Conservation (phyloP, 1,284 basidiomycete species). For the Ceratobasidium papillatum region DNA sequence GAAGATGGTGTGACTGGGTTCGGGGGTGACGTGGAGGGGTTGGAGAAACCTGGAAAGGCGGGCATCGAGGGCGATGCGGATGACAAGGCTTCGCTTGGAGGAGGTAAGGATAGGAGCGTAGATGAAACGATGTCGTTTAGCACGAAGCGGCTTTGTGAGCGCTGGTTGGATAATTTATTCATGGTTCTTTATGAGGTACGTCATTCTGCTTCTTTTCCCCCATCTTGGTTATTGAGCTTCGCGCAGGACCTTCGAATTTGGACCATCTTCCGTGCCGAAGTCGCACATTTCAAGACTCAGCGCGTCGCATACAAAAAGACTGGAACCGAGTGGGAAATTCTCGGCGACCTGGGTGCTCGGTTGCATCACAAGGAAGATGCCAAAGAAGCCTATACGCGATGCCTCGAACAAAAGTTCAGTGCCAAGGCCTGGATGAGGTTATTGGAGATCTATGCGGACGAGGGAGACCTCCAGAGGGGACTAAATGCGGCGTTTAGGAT, state of each 20-base stretch:
- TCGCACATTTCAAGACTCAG: slow-evolving; percentile 98
- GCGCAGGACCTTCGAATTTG: slow-evolving; percentile 94
- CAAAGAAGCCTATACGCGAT: slow-evolving; percentile 95
- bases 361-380: slow-evolving; percentile 97
- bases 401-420: slow-evolving; percentile 88
- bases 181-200: slow-evolving; percentile 96
- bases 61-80: slow-evolving; percentile 55
- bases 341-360: slow-evolving; percentile 91
- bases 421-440: slow-evolving; percentile 92
- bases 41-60: slow-evolving; percentile 72
- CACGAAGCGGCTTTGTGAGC: slow-evolving; percentile 95
- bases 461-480: slow-evolving; percentile 89
- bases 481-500: slow-evolving; percentile 92
- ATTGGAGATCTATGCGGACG: slow-evolving; percentile 93
- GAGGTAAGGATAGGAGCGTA: slow-evolving; percentile 44
- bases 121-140: slow-evolving; percentile 85
- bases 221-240: not conserved
- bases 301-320: slow-evolving; percentile 97
- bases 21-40: slow-evolving; percentile 44
- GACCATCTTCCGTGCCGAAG: slow-evolving; percentile 98
- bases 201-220: not conserved
- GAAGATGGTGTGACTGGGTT: slow-evolving; percentile 49
- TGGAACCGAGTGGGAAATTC: slow-evolving; percentile 97
- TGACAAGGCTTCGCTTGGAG: slow-evolving; percentile 49
- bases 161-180: slow-evolving; percentile 98